A percentile compares a stretch with the other conserved stretches of the same genome.
phyloP scores from a whole-genome alignment of 257 asterid genomes.

The Plectranthus barbatus region DNA sequence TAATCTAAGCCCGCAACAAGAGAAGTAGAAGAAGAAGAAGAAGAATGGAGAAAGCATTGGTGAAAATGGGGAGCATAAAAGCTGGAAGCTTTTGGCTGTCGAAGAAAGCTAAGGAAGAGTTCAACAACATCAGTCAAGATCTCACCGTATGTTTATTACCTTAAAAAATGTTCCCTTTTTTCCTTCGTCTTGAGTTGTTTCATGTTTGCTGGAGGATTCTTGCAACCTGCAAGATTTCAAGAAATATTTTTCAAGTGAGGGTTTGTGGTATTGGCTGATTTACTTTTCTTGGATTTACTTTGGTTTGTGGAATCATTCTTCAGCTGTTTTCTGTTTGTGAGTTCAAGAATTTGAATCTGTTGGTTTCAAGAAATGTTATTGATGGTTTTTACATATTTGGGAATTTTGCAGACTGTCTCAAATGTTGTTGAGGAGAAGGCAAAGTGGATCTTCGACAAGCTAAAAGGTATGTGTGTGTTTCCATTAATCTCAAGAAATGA shows the following conservation, averaged over 20 bases:
- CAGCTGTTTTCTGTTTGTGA: no score
- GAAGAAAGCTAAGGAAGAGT: conserved; percentile 68
- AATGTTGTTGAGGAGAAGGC: conserved; percentile 85
- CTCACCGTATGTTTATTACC: conserved; percentile 36
- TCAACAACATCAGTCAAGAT: conserved; percentile 51
- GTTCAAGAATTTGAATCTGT: neutral
- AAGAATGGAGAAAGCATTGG: conserved; percentile 56
- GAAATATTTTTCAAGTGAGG: neutral
- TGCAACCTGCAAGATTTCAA: neutral
- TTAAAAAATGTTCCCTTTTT: neutral
- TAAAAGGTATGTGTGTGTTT: conserved; percentile 62
- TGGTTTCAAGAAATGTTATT: neutral
- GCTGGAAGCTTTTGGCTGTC: conserved; percentile 73
- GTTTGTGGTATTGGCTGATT: neutral
- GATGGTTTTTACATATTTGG: neutral
- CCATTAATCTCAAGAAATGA: neutral
- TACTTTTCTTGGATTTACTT: conserved; percentile 9
- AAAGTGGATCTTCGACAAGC: conserved; percentile 83
- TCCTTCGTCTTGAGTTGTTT: neutral
- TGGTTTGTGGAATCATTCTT: neutral
- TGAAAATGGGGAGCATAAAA: conserved; percentile 57
- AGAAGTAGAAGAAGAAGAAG: neutral
- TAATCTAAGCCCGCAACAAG: neutral
- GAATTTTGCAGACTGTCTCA: conserved; percentile 54
- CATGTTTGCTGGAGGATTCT: no score